phyloP scores from a whole-genome alignment of 495 filamentous ascomycete genomes.

The Opeltia flavorubescens region DNA sequence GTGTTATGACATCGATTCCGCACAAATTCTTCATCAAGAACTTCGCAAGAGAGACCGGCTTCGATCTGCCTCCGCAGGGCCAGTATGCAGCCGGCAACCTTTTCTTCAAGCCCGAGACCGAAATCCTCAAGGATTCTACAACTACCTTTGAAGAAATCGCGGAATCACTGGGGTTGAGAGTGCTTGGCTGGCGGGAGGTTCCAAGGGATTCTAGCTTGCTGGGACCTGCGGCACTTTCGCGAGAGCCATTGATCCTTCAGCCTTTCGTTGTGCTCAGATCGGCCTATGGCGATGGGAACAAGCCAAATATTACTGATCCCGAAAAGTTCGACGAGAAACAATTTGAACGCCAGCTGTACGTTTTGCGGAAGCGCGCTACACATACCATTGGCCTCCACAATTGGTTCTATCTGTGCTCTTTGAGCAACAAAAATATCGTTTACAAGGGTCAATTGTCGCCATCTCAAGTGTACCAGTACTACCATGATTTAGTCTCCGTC shows the following conservation, averaged over 20 bases:
- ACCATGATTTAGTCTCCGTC: conserved; percentile 91
- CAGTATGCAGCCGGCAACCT: conserved; percentile 97
- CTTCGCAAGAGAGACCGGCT: conserved; percentile 77
- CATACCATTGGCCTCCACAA: conserved; percentile 91
- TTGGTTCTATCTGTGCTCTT: conserved; percentile 97
- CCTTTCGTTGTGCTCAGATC: conserved; percentile 85
- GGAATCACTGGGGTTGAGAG: conserved; percentile 70
- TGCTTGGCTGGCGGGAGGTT: conserved; percentile 94
- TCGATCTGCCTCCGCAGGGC: conserved; percentile 73
- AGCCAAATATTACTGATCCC: conserved; percentile 64
- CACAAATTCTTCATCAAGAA: conserved; percentile 99
- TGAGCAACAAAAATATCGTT: conserved; percentile 97
- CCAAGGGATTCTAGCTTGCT: conserved; percentile 85
- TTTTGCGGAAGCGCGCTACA: conserved; percentile 87
- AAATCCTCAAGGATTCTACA: conserved; percentile 76
- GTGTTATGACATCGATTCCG: conserved; percentile 98
- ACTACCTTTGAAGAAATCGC: conserved; percentile 85
- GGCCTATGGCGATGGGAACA: conserved; percentile 74
- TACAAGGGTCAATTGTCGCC: conserved; percentile 98
- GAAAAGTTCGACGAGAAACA: conserved; percentile 68
- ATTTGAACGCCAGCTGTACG: conserved; percentile 89
- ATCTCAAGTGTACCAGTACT: conserved; percentile 98
- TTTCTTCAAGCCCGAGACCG: conserved; percentile 94
- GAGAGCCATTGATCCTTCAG: conserved; percentile 89
- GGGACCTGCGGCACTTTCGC: conserved; percentile 81